Evolutionary conservation across 164 flowering plant genomes (phyloP).

Genomic region (Akebia trifoliata): DNA sequence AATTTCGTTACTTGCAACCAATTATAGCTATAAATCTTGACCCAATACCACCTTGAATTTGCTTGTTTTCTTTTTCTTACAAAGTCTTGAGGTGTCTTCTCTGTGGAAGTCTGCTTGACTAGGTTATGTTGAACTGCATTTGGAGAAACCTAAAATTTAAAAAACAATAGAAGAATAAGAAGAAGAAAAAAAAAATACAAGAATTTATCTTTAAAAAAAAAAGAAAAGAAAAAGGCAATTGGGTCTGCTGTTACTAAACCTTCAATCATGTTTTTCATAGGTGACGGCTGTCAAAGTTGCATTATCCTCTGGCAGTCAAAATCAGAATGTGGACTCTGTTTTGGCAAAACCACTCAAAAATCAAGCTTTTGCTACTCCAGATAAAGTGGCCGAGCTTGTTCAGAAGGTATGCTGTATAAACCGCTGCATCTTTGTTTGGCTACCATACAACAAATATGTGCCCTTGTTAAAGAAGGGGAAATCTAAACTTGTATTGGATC

Average conservation of each 20-base stretch:
- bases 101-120: neutral
- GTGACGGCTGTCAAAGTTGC: slow-evolving; percentile 92
- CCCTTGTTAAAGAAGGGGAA: too few species aligned
- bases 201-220: too few species aligned
- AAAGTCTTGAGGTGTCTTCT: neutral
- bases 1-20: too few species aligned
- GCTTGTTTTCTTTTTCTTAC: neutral
- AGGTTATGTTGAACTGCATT: neutral
- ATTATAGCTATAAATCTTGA: neutral
- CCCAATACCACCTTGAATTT: neutral
- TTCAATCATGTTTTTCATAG: slow-evolving; percentile 29
- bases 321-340: slow-evolving; percentile 49
- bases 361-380: slow-evolving; percentile 95
- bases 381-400: slow-evolving; percentile 88
- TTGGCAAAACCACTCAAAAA: slow-evolving; percentile 76
- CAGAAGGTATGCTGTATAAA: slow-evolving; percentile 54
- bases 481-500: too few species aligned
- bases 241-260: neutral
- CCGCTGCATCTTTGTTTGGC: neutral
- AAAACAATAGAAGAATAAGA: neutral
- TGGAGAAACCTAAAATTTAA: neutral
- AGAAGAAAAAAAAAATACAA: too few species aligned
- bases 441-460: neutral
- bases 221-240: too few species aligned
- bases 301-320: slow-evolving; percentile 68